Conservation (phyloP, 345 rosid species). For the Gynandropsis gynandra region DNA sequence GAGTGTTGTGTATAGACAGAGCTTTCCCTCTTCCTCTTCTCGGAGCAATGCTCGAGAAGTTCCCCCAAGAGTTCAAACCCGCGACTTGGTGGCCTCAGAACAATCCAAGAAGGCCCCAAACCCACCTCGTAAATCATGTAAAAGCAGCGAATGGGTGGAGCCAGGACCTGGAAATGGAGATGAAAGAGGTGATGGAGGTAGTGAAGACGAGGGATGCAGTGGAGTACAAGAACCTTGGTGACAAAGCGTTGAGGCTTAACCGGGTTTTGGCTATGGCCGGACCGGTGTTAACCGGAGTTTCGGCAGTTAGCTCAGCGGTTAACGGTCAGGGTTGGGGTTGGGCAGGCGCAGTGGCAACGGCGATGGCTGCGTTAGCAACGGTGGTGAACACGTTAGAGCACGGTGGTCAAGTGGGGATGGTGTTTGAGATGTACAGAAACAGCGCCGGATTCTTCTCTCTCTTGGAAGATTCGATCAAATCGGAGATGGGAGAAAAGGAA, state of each 20-base stretch:
- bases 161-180: conserved; percentile 31
- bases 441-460: conserved; percentile 28
- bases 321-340: conserved; percentile 25
- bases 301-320: conserved; percentile 25
- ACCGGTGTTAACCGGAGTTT: conserved; percentile 26
- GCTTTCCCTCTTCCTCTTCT: conserved; percentile 42
- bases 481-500: conserved; percentile 7
- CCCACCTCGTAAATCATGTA: background rate
- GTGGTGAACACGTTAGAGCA: conserved; percentile 30
- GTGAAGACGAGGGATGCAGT: conserved; percentile 39
- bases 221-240: conserved; percentile 40
- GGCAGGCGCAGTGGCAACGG: conserved; percentile 18
- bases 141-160: conserved; percentile 23
- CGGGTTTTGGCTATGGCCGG: conserved; percentile 30
- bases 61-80: conserved; percentile 26
- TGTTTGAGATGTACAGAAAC: conserved; percentile 36
- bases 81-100: conserved; percentile 38
- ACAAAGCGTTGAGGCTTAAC: conserved; percentile 25
- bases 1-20: conserved; percentile 35
- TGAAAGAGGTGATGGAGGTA: conserved; percentile 31
- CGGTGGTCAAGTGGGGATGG: conserved; percentile 37
- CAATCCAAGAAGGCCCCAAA: background rate
- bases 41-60: conserved; percentile 33
- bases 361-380: conserved; percentile 25
- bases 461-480: conserved; percentile 27